A percentile compares a stretch with the other conserved stretches of the same genome.
Evolutionary conservation across 371 early-diverging fungal species (phyloP).

Genomic region (Lichtheimia hyalospora): DNA sequence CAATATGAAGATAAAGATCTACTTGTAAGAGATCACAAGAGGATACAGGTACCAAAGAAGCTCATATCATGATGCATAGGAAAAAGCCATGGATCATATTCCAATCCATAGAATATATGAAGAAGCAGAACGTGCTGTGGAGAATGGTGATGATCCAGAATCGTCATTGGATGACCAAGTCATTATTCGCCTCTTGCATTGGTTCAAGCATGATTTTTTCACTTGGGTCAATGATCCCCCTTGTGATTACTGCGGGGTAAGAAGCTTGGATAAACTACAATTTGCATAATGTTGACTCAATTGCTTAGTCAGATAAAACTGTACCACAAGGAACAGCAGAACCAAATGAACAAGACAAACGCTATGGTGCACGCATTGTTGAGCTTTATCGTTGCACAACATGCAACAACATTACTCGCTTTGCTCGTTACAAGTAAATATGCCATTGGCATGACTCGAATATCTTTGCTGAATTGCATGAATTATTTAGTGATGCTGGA

Average conservation of each 20-base stretch:
- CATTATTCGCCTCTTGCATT: constrained; percentile 44
- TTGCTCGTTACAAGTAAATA: constrained; percentile 68
- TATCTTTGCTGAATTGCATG: neutral
- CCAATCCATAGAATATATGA: constrained; percentile 53
- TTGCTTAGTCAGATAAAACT: constrained; percentile 30
- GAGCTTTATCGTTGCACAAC: constrained; percentile 57
- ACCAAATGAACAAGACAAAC: constrained; percentile 53
- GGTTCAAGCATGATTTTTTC: constrained; percentile 70
- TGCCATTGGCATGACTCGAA: neutral
- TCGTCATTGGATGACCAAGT: constrained; percentile 31
- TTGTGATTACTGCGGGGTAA: constrained; percentile 56
- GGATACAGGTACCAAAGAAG: neutral
- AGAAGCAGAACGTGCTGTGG: constrained; percentile 21
- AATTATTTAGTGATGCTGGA: constrained; percentile 39
- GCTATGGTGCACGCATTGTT: constrained; percentile 54
- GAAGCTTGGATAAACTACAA: no score
- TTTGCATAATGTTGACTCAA: neutral
- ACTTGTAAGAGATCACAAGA: constrained; percentile 24
- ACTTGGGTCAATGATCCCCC: constrained; percentile 66
- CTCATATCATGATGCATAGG: constrained; percentile 24
- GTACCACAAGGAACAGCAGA: constrained; percentile 21
- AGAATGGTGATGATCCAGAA: constrained; percentile 11
- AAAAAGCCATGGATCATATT: constrained; percentile 43
- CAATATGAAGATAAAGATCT: constrained; percentile 41
- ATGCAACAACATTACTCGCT: constrained; percentile 54